Percentiles rank a stretch among this genome's conserved stretches.
Evolutionary conservation across 1,139 yeast species (phyloP).

Genomic region (Pichia cactophila): DNA sequence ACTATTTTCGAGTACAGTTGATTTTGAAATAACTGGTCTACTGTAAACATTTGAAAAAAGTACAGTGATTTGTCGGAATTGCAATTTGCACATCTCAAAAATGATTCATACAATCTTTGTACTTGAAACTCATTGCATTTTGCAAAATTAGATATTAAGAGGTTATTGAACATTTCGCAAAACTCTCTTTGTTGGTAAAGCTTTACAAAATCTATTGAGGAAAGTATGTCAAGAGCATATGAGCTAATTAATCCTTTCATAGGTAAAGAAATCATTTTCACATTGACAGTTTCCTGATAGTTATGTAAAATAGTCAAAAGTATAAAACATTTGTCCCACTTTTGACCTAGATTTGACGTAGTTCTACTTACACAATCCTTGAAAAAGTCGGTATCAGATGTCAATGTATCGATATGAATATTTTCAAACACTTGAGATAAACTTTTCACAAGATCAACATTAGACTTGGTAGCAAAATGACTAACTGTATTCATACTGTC

Average conservation of each 20-base stretch:
- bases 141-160: slow-evolving; percentile 1
- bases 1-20: slow-evolving; percentile 7
- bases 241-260: slow-evolving; percentile 4
- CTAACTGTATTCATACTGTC: not conserved
- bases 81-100: not conserved
- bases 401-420: not conserved
- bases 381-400: not conserved
- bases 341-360: not conserved
- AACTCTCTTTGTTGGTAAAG: not conserved
- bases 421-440: not conserved
- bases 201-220: not conserved
- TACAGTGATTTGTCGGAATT: slow-evolving; percentile 3
- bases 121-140: slow-evolving; percentile 6
- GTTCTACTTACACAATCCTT: not conserved
- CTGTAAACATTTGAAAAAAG: slow-evolving; percentile 15
- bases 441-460: not conserved
- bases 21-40: slow-evolving; percentile 10
- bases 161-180: not conserved
- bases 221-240: not conserved
- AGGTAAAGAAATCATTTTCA: not conserved
- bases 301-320: not conserved
- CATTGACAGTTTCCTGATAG: not conserved
- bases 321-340: not conserved
- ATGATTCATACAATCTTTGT: slow-evolving; percentile 2
- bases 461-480: not conserved